A percentile compares a stretch with the other conserved stretches of the same genome.
Conservation (phyloP, 2,329 filamentous ascomycete genomes). For the Hypoxylon sp. region DNA sequence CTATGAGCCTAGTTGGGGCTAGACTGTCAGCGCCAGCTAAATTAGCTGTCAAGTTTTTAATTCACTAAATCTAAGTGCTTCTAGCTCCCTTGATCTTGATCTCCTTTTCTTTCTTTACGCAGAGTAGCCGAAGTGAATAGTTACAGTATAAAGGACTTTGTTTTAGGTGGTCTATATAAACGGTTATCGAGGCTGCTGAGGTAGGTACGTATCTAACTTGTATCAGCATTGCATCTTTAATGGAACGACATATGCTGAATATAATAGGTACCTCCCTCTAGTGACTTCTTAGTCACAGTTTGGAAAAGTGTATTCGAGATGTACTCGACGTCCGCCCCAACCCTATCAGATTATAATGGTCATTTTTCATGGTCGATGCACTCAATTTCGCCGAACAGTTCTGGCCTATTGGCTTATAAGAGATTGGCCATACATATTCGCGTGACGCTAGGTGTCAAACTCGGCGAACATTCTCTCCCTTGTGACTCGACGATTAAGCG, state of each 20-base stretch:
- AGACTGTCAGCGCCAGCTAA: not conserved
- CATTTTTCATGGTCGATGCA: too few species aligned
- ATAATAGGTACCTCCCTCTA: too few species aligned
- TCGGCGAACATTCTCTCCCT: not conserved
- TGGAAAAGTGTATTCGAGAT: too few species aligned
- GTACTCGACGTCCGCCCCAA: too few species aligned
- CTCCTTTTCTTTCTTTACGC: not conserved
- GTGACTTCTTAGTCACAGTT: too few species aligned
- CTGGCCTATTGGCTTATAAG: not conserved
- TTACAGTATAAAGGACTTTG: too few species aligned
- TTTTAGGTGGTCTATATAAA: too few species aligned
- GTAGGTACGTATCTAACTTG: too few species aligned
- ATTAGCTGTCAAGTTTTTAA: not conserved
- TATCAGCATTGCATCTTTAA: too few species aligned
- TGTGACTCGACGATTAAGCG: not conserved
- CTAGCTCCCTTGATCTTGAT: not conserved
- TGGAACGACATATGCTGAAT: too few species aligned
- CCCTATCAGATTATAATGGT: too few species aligned
- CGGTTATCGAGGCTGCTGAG: too few species aligned
- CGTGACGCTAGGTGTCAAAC: not conserved
- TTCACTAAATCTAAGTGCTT: not conserved
- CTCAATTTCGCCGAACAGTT: not conserved
- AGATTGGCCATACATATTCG: not conserved
- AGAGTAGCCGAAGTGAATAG: not conserved
- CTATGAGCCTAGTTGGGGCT: not conserved